phyloP scores from a whole-genome alignment of 1,284 basidiomycete genomes.

The Apiotrichum brassicae region DNA sequence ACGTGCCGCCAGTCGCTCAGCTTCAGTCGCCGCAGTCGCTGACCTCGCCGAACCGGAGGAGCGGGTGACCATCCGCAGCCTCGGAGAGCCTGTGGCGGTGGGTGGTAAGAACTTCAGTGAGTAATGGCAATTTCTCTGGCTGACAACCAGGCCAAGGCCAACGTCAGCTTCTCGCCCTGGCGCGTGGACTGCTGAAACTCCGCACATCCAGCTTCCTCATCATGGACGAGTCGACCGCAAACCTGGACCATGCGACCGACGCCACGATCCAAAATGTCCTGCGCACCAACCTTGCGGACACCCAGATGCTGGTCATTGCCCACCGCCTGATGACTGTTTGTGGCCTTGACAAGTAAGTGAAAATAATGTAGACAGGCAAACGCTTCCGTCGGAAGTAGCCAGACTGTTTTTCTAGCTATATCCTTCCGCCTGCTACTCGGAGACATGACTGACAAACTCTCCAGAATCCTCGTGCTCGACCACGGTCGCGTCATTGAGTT shows the following conservation, averaged over 20 bases:
- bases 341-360: constrained; percentile 46
- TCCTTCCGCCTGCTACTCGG: too few species aligned
- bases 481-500: constrained; percentile 50
- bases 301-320: constrained; percentile 49
- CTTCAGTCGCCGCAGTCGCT: constrained; percentile 7
- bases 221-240: constrained; percentile 53
- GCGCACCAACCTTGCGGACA: constrained; percentile 43
- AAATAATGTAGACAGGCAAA: too few species aligned
- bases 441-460: not conserved
- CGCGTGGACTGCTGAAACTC: constrained; percentile 52
- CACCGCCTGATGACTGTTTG: constrained; percentile 51
- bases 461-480: constrained; percentile 51
- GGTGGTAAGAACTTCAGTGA: constrained; percentile 47
- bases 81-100: constrained; percentile 51
- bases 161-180: constrained; percentile 53
- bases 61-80: constrained; percentile 48
- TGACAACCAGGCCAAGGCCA: constrained; percentile 50
- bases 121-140: not conserved
- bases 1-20: constrained; percentile 20
- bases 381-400: too few species aligned
- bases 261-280: constrained; percentile 49
- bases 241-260: constrained; percentile 49
- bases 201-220: constrained; percentile 50
- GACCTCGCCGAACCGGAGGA: constrained; percentile 29
- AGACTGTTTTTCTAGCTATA: not conserved